Evolutionary conservation across 2,329 filamentous ascomycete species (phyloP), one percentile per base, ranked within the genome.

Genomic region (Biscogniauxia sp.): DNA sequence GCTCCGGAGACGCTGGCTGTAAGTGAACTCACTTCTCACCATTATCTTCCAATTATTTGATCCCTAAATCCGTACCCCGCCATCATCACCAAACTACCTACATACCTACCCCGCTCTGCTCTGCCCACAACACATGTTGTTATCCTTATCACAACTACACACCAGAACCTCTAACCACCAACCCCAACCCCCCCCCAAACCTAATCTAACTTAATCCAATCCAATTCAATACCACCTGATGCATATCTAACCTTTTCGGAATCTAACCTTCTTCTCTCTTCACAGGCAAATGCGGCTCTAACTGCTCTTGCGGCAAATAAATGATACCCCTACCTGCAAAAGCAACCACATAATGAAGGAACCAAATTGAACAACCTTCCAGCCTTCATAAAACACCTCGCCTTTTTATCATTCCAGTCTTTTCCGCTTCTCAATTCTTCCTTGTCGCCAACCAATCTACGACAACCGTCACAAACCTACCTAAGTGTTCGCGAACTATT

Each of bases 221-320:
- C 23, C 5, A 23, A 23, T 23, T 23, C 23, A 23, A 23, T 23
- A 23, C 23, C 2, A 23, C 23, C 23, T 23, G 23, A 23, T 23
- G 2, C 23, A 23, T 23, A 23, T 23, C 2, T 32, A 32, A 9
- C 28, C 11, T 8, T 32, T 32, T n/a, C n/a, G 28, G 28, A 23
- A 56, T 17, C 23, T 51, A 19, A 26, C 23, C 37, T 25, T 3
- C 28, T 37, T n/a, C 6, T 37, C 41, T 20, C 32, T 25, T 9
- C 52, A 23, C 54, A 68, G 66, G 66, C 66, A 55, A 61, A 56
- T 68, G 66, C 61, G 66, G 66, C 63, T 62, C 64, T 58, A 57
- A 57, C 64, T 68, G 66, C 64, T 63, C 63, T 8, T 68, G 66
- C 64, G 64, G 66, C 52, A 66, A 68, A 65, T 68, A 68, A 67